Evolutionary conservation across 2,329 filamentous ascomycete species (phyloP).

Genomic region (Diaporthe ilicicola): DNA sequence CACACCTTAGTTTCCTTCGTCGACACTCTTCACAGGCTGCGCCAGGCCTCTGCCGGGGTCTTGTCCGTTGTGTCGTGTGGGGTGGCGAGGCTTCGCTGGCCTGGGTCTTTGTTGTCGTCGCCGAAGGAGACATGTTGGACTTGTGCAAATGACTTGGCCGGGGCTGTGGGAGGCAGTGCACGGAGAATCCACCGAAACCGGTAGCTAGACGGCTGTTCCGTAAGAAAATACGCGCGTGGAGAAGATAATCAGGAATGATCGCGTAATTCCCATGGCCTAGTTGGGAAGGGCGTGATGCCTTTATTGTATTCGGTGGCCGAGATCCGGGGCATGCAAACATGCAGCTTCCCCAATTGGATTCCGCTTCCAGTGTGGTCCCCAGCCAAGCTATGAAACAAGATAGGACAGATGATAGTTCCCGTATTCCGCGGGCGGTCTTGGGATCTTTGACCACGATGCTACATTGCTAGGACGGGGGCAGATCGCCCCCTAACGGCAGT

Average conservation of each 20-base stretch:
- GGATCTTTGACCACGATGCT: conserved; percentile 12
- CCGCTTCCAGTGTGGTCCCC: neutral
- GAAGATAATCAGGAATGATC: conserved; percentile 12
- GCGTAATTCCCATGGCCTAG: neutral
- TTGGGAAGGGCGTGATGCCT: conserved; percentile 18
- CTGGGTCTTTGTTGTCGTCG: neutral
- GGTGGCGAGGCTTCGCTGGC: neutral
- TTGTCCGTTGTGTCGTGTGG: conserved; percentile 8
- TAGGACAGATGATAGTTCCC: conserved; percentile 22
- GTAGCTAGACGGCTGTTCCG: conserved; percentile 2
- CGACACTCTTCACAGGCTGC: conserved; percentile 23
- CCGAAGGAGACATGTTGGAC: neutral
- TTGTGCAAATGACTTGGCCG: neutral
- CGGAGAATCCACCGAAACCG: conserved; percentile 11
- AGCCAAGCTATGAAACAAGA: conserved; percentile 10
- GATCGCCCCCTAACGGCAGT: conserved; percentile 7
- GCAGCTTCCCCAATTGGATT: conserved; percentile 5
- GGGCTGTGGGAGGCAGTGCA: conserved; percentile 5
- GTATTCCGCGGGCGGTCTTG: conserved; percentile 6
- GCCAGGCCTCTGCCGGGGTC: conserved; percentile 11
- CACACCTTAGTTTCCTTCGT: conserved; percentile 24
- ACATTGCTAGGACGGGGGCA: conserved; percentile 18
- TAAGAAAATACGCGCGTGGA: neutral
- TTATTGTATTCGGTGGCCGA: conserved; percentile 19
- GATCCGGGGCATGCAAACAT: neutral